These are phyloP conservation scores for Aureobasidium mangrovei DNA, from an alignment of 2,329 filamentous ascomycete species.

Conservation along the genomic window DNA sequence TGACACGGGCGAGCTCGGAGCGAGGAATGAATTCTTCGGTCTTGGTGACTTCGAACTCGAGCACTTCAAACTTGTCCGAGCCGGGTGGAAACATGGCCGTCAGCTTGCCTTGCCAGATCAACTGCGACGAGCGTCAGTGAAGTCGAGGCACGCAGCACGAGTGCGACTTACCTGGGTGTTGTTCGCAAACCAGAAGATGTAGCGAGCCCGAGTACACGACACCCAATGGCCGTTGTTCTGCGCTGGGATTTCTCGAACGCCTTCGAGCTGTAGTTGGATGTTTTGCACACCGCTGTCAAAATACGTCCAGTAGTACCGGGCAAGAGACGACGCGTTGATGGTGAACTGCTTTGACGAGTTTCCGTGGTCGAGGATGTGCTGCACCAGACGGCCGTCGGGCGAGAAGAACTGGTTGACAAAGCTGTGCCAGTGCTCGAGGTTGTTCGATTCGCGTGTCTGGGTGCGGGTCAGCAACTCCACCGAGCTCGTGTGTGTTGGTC, in stretches of 20 bases:
- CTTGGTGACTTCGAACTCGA: constrained; percentile 68
- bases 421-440: constrained; percentile 66
- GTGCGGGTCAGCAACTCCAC: neutral
- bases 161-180: constrained; percentile 61
- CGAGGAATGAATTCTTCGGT: constrained; percentile 81
- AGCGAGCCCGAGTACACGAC: constrained; percentile 64
- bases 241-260: constrained; percentile 48
- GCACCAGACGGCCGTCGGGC: constrained; percentile 63
- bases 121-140: constrained; percentile 37
- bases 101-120: constrained; percentile 68
- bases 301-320: constrained; percentile 83
- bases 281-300: constrained; percentile 79
- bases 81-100: constrained; percentile 70
- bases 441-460: constrained; percentile 35
- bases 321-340: constrained; percentile 49
- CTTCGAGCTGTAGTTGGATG: constrained; percentile 79
- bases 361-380: constrained; percentile 47
- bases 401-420: constrained; percentile 82
- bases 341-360: constrained; percentile 26
- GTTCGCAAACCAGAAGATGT: constrained; percentile 84
- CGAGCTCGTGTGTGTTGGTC: neutral
- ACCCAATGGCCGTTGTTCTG: constrained; percentile 62
- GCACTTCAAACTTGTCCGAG: constrained; percentile 65
- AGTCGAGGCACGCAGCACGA: constrained; percentile 13
- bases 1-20: constrained; percentile 42